These are phyloP conservation scores for Globisporangium megalacanthum DNA, from an alignment of 352 stramenopile species.

Conservation along the genomic window DNA sequence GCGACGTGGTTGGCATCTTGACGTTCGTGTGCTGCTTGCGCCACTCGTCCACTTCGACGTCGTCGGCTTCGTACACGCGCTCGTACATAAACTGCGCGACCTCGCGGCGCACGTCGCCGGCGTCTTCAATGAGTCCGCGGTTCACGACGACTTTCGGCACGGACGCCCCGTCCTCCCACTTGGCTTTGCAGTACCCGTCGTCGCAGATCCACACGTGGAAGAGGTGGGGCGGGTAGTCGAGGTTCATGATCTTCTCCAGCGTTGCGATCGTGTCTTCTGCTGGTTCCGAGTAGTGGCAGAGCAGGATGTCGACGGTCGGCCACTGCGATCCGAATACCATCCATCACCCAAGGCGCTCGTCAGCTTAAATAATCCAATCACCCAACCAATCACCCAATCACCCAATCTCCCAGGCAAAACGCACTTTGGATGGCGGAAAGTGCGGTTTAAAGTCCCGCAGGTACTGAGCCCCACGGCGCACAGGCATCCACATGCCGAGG, in stretches of 20 bases:
- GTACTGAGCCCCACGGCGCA: conserved; percentile 83
- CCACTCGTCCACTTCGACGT: conserved; percentile 85
- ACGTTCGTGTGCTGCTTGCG: conserved; percentile 79
- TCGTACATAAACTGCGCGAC: conserved; percentile 89
- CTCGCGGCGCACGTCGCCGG: conserved; percentile 77
- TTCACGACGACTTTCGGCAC: conserved; percentile 25
- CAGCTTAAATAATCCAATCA: too few relatives aligned
- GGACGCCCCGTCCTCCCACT: conserved; percentile 74
- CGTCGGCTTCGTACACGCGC: conserved; percentile 76
- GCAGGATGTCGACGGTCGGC: conserved; percentile 79
- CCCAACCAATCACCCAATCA: too few relatives aligned
- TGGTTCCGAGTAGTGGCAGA: conserved; percentile 80
- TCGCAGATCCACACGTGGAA: conserved; percentile 83
- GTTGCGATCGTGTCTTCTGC: conserved; percentile 83
- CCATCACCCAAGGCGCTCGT: too few relatives aligned
- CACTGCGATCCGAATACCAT: conserved; percentile 42
- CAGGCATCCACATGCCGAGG: conserved; percentile 86
- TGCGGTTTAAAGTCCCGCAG: conserved; percentile 83
- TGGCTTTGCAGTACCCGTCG: conserved; percentile 77
- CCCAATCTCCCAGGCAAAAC: too few relatives aligned
- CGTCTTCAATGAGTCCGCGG: conserved; percentile 44
- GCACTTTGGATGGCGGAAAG: conserved; percentile 57
- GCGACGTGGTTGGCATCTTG: conserved; percentile 65
- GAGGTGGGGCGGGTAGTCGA: conserved; percentile 85
- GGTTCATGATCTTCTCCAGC: conserved; percentile 79